A percentile compares a stretch with the other conserved stretches of the same genome.
Evolutionary conservation across 2,329 filamentous ascomycete species (phyloP).

Genomic region (Zasmidium cellare): DNA sequence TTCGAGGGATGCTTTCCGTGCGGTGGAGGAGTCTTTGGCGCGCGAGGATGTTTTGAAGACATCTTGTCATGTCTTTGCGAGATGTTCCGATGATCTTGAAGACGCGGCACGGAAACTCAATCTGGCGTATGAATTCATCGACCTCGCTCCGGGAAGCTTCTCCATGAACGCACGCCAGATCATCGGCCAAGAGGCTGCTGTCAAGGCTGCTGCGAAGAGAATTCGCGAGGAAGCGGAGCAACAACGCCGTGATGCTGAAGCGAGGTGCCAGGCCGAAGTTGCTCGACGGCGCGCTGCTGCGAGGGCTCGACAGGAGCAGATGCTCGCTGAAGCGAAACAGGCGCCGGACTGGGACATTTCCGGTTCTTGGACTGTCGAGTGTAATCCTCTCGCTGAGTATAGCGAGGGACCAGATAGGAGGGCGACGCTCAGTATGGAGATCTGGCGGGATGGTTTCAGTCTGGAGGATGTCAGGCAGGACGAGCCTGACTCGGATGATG

Average conservation of each 20-base stretch:
- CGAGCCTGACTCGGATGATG: background rate
- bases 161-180: background rate
- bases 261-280: slow-evolving; percentile 44
- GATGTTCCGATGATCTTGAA: background rate
- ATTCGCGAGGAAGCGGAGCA: slow-evolving; percentile 24
- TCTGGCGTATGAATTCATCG: background rate
- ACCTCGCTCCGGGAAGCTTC: background rate
- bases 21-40: background rate
- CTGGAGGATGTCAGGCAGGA: background rate
- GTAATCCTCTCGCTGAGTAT: slow-evolving; percentile 5
- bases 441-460: slow-evolving; percentile 11
- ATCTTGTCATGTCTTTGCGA: background rate
- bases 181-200: background rate
- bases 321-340: slow-evolving; percentile 5
- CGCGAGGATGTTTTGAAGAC: background rate
- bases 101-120: background rate
- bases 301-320: background rate
- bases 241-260: slow-evolving; percentile 34
- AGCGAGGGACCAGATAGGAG: background rate
- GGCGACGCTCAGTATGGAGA: slow-evolving; percentile 7
- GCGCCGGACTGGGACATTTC: slow-evolving; percentile 11
- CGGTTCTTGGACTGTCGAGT: slow-evolving; percentile 4
- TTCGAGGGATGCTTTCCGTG: background rate
- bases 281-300: background rate
- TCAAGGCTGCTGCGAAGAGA: background rate